A percentile compares a stretch with the other conserved stretches of the same genome.
phyloP scores from a whole-genome alignment of 768 basidiomycete species.

The Lyophyllum atratum region DNA sequence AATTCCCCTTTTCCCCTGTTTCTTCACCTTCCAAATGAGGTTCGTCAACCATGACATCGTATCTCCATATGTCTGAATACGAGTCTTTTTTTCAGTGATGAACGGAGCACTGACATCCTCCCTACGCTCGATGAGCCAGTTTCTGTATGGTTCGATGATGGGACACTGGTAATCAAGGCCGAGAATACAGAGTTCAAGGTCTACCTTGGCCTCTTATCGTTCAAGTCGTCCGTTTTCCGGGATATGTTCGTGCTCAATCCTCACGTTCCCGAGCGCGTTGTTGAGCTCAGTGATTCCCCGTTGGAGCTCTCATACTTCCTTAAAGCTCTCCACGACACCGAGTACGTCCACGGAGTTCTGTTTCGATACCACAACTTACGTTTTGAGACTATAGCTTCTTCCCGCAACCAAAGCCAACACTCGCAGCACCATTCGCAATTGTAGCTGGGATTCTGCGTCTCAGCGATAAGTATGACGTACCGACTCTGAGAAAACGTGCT shows the following conservation, averaged over 20 bases:
- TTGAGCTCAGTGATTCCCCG: neutral
- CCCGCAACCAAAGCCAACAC: neutral
- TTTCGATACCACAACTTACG: too few relatives aligned
- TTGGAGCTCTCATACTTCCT: slow-evolving; percentile 7
- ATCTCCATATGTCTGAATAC: too few relatives aligned
- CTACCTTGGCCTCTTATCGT: neutral
- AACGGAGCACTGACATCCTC: too few relatives aligned
- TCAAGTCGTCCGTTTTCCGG: neutral
- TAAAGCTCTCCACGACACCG: slow-evolving; percentile 5
- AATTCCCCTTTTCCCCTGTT: too few relatives aligned
- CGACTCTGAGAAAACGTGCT: slow-evolving; percentile 5
- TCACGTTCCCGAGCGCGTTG: neutral
- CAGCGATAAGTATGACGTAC: slow-evolving; percentile 12
- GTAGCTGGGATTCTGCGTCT: slow-evolving; percentile 8
- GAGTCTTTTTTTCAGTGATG: too few relatives aligned
- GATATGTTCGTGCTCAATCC: neutral
- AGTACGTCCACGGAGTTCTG: too few relatives aligned
- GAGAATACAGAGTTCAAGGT: neutral
- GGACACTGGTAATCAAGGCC: neutral
- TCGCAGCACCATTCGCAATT: neutral
- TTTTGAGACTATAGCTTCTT: slow-evolving; percentile 8
- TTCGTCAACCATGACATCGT: too few relatives aligned
- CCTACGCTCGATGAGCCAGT: neutral
- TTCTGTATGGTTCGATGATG: slow-evolving; percentile 1
- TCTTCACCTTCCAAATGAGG: too few relatives aligned